Base-by-base conservation (phyloP, 2,329 filamentous ascomycete genomes). In the Diaporthe nobilis region DNA sequence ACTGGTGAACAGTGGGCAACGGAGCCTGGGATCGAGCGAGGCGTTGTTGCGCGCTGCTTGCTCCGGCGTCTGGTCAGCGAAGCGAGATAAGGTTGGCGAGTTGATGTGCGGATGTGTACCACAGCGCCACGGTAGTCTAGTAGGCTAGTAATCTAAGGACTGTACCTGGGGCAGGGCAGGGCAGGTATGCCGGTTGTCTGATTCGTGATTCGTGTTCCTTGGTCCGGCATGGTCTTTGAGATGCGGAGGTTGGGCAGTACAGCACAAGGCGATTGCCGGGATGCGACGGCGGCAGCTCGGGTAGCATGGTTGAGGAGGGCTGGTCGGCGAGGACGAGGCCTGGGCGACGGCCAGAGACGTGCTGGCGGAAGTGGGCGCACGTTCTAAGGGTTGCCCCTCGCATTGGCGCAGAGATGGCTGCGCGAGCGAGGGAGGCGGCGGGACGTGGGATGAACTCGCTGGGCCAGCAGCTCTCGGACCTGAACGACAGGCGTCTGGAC, bases 151-250 rank as follows among this genome's bases (percentile, higher is more conserved):
- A 39, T 39, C 37, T 39, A 39, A 65, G 55, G 17, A 49, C 8
- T 53, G 65, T 68, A 10, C 31, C 44, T 37, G 31, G 20, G 44
- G 8, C 44, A 39, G 57, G 55, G 55, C 55, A 65, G 44, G 13
- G 49, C 51, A 63, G 61, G 53, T 17, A 65, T 73, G 53, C 68
- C 37, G 37, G 53, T 44, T 31, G 39, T 39, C 65, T 68, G 72
- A 75, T 76, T 76, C 72, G 75, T 37, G 42, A 75, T 75, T 72
- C 72, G 65, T 49, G 51, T 68, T 75, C 72, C 57, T 53, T 74
- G 37, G 34, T 31, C 67, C 58, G 67, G 58, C 51, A 31, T 75
- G 34, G 28, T 39, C 53, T 31, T 44, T 31, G 44, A 63, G 53
- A 49, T 63, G 58, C 58, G 47, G 57, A 65, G 44, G 71, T 65